A percentile compares a stretch with the other conserved stretches of the same genome.
Conservation (phyloP, 140 eudicot genomes). For the Oenanthe javanica region DNA sequence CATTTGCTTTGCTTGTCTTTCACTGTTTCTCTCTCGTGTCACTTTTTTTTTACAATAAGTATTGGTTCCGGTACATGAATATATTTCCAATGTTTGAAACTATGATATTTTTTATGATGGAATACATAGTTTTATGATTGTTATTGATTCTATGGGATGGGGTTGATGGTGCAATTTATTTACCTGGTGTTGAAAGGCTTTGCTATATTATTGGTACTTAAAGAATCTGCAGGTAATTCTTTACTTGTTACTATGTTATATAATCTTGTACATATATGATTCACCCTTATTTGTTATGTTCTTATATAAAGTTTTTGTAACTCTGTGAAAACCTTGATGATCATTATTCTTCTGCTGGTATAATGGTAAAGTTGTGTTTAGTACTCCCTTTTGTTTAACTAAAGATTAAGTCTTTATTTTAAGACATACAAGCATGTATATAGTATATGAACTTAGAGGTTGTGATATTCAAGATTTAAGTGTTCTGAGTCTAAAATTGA, state of each 20-base stretch:
- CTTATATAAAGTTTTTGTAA: conserved; percentile 16
- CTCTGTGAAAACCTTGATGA: conserved; percentile 5
- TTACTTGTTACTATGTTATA: conserved; percentile 2
- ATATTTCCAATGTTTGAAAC: not conserved
- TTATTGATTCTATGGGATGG: conserved; percentile 53
- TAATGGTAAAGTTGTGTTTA: not conserved
- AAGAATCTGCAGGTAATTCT: conserved; percentile 76
- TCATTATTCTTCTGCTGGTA: conserved; percentile 4
- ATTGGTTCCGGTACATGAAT: conserved; percentile 16
- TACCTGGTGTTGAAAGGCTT: conserved; percentile 49
- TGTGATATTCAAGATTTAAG: not conserved
- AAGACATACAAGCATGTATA: conserved; percentile 2
- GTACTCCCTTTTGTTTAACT: not conserved
- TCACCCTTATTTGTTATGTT: conserved; percentile 17
- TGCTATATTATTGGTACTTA: conserved; percentile 34
- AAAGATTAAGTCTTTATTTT: not conserved
- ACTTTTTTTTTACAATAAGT: not conserved
- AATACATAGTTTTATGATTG: conserved; percentile 18
- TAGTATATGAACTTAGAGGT: too few relatives aligned
- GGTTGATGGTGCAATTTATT: conserved; percentile 40
- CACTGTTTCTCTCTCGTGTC: conserved; percentile 72
- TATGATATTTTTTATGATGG: conserved; percentile 19
- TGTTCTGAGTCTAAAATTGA: not conserved
- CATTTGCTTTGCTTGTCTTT: conserved; percentile 51
- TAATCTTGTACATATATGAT: conserved; percentile 3